These are phyloP conservation scores for Aspergillus ustus DNA, from an alignment of 2,329 filamentous ascomycete genomes.

Conservation along the genomic window DNA sequence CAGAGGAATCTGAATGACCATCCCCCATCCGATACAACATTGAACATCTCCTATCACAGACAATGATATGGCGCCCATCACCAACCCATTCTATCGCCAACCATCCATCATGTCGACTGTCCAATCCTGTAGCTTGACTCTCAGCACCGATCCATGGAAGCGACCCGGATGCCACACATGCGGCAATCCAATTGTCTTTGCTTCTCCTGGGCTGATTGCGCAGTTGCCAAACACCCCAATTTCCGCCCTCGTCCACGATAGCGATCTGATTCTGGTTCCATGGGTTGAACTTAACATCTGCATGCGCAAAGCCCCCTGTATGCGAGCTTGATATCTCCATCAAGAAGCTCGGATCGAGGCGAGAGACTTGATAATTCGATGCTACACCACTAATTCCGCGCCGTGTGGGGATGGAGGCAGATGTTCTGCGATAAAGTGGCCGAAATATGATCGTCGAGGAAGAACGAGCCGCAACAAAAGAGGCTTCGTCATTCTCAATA, in stretches of 20 bases:
- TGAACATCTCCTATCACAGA: slow-evolving; percentile 55
- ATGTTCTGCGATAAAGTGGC: slow-evolving; percentile 40
- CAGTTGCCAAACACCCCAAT: slow-evolving; percentile 59
- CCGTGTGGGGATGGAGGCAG: slow-evolving; percentile 28
- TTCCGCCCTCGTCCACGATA: slow-evolving; percentile 57
- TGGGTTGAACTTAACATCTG: slow-evolving; percentile 64
- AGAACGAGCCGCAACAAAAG: slow-evolving; percentile 58
- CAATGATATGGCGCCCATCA: slow-evolving; percentile 49
- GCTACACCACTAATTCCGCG: slow-evolving; percentile 20
- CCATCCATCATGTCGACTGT: slow-evolving; percentile 49
- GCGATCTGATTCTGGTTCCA: slow-evolving; percentile 62
- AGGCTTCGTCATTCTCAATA: slow-evolving; percentile 42
- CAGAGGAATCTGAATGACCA: slow-evolving; percentile 29
- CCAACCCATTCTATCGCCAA: slow-evolving; percentile 47
- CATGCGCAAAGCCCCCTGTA: slow-evolving; percentile 55
- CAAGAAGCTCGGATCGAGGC: slow-evolving; percentile 54
- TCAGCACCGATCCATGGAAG: slow-evolving; percentile 30
- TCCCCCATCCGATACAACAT: slow-evolving; percentile 41
- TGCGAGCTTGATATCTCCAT: slow-evolving; percentile 47
- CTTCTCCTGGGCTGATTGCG: slow-evolving; percentile 36
- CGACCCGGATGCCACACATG: slow-evolving; percentile 36
- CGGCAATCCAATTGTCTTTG: slow-evolving; percentile 34
- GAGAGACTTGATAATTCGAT: slow-evolving; percentile 35
- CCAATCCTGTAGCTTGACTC: slow-evolving; percentile 17
- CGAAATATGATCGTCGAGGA: slow-evolving; percentile 55